A percentile compares a stretch with the other conserved stretches of the same genome.
Evolutionary conservation across 805 yeast species (phyloP).

Genomic region (Starmerella riodocensis): DNA sequence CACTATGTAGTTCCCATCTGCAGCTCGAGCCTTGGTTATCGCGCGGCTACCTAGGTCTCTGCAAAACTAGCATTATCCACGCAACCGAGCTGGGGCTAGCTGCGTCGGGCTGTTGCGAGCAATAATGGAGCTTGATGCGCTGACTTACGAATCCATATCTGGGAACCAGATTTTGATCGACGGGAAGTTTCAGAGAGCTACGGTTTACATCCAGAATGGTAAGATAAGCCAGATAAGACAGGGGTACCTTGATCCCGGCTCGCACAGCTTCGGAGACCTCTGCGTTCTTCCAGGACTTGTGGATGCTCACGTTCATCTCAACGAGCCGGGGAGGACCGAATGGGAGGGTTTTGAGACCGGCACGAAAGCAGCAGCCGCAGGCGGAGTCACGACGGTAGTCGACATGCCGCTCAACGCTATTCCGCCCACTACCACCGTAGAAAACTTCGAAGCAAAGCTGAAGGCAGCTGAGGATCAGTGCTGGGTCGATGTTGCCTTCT

Average conservation of each 20-base stretch:
- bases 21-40: too few relatives aligned
- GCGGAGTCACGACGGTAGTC: conserved; percentile 90
- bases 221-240: conserved; percentile 37
- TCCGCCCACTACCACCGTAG: conserved; percentile 85
- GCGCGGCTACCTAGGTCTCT: too few relatives aligned
- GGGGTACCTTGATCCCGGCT: conserved; percentile 12
- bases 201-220: conserved; percentile 33
- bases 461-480: conserved; percentile 67
- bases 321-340: conserved; percentile 93
- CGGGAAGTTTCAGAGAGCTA: conserved; percentile 22
- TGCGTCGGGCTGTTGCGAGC: neutral
- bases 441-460: conserved; percentile 59
- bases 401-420: conserved; percentile 96
- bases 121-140: neutral
- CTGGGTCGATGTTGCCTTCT: conserved; percentile 89
- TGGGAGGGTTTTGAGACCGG: conserved; percentile 98
- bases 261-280: conserved; percentile 46
- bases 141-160: conserved; percentile 3
- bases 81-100: too few relatives aligned
- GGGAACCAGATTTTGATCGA: conserved; percentile 21
- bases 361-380: conserved; percentile 85
- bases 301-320: conserved; percentile 85
- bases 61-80: too few relatives aligned
- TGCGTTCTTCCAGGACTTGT: conserved; percentile 84
- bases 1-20: too few relatives aligned